Percentiles rank a stretch among this genome's conserved stretches.
Conservation (phyloP, 139 green algal species). For the Chlorella sp. region DNA sequence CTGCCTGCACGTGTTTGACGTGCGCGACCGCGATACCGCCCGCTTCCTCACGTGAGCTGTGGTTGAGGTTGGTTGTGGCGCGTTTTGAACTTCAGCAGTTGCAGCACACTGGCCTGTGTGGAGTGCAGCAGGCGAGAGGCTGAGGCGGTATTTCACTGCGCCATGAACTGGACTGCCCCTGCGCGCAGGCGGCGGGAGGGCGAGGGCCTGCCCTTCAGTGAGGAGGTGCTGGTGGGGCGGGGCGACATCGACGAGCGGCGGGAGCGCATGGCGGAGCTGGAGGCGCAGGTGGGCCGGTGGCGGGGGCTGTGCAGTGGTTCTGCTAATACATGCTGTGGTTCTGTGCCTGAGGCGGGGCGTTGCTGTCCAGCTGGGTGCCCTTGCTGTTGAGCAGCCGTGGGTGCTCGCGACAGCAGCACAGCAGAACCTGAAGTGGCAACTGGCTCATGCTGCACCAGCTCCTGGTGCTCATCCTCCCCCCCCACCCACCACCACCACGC, state of each 20-base stretch:
- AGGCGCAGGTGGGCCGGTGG: conserved; percentile 65
- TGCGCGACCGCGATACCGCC: conserved; percentile 52
- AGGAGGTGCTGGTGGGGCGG: conserved; percentile 91
- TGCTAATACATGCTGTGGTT: background rate
- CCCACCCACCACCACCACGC: background rate
- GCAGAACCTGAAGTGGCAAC: too few species aligned
- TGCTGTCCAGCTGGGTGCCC: too few species aligned
- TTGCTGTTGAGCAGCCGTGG: background rate
- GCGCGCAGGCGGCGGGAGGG: conserved; percentile 34
- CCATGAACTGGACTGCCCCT: background rate
- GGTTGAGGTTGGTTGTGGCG: background rate
- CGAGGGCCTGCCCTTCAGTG: conserved; percentile 73
- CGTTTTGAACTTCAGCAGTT: too few species aligned
- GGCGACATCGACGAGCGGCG: conserved; percentile 87
- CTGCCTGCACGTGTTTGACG: conserved; percentile 80
- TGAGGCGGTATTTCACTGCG: too few species aligned
- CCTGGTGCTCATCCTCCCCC: background rate
- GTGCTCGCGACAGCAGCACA: background rate
- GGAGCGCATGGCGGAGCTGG: conserved; percentile 80
- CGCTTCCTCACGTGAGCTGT: conserved; percentile 18
- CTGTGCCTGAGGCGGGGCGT: too few species aligned
- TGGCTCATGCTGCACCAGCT: background rate
- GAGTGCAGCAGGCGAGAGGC: too few species aligned
- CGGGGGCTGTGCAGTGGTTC: background rate
- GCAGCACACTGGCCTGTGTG: too few species aligned